Evolutionary conservation across 495 filamentous ascomycete species (phyloP), one percentile per base, ranked within the genome.

Genomic region (Talaromyces thailandensis): DNA sequence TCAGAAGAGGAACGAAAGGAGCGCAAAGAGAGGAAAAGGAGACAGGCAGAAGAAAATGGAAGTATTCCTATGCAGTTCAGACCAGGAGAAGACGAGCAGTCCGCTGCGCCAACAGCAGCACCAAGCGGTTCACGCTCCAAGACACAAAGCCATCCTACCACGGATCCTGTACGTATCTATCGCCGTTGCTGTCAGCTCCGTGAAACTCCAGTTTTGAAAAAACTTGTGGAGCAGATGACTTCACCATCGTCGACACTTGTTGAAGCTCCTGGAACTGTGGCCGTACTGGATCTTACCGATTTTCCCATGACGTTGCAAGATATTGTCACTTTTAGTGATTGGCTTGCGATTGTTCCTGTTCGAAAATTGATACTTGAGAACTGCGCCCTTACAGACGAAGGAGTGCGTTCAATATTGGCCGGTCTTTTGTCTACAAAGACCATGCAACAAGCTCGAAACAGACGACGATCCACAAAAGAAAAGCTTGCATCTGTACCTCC

Each of bases 141-240:
- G 62, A 78, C 82, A 14, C 86, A 88, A 65, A 81, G 83, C 58
- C 82, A 81, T 31, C 92, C 93, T 0, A 97, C 93, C 4, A 96
- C 89, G 18, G 93, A 96, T 69, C 93, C 94, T 6, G 81, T 92
- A 8, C 84, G 93, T 61, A 96, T 98, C 71, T 98, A 98, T 72
- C 84, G 92, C 56, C 84, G 94, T 61, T 98, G 94, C 70, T 98
- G 94, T 68, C 93, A 97, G 68, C 77, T 98, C 25, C 80, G 94
- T 64, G 94, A 98, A 75, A 93, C 92, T 0, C 89, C 89, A 1
- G 90, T 96, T 40, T 77, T 98, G 24, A 92, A 92, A 68, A 89
- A 87, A 66, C 88, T 98, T 37, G 90, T 87, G 16, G 90, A 93
- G 62, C 91, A 96, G 68, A 88, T 98, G 23, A 81, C 82, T n/a